Conservation (phyloP, 495 filamentous ascomycete genomes). For the Elaphomyces granulatus region DNA sequence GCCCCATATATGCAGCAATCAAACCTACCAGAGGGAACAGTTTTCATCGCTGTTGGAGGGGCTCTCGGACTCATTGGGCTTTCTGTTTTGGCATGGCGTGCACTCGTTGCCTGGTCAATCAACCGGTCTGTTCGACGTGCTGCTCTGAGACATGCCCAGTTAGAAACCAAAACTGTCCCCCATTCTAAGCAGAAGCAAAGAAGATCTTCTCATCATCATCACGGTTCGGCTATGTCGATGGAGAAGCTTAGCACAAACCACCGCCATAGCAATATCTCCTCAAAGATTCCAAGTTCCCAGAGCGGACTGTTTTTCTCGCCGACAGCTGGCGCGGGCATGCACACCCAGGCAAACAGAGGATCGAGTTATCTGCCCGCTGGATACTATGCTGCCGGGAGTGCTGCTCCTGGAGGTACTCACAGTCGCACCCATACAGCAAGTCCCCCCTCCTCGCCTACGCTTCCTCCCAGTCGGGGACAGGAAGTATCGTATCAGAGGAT, state of each 20-base stretch:
- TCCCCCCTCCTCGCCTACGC: constrained; percentile 55
- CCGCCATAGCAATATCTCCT: constrained; percentile 26
- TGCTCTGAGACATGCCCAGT: constrained; percentile 50
- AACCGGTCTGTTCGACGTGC: constrained; percentile 77
- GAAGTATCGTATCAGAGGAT: constrained; percentile 17
- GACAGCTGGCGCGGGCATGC: constrained; percentile 49
- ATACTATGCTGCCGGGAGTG: constrained; percentile 65
- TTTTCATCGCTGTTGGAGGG: constrained; percentile 90
- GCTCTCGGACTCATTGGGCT: constrained; percentile 69
- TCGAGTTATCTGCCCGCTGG: constrained; percentile 76
- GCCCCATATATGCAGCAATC: constrained; percentile 94
- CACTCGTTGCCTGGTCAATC: constrained; percentile 77
- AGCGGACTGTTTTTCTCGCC: constrained; percentile 85
- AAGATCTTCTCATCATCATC: constrained; percentile 14
- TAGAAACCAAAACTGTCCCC: constrained; percentile 48
- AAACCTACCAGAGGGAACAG: constrained; percentile 80
- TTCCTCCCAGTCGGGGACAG: constrained; percentile 25
- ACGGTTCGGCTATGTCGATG: constrained; percentile 44
- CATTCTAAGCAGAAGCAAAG: constrained; percentile 36
- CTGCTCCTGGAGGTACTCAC: constrained; percentile 32
- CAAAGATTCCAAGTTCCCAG: constrained; percentile 34
- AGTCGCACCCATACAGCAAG: constrained; percentile 12
- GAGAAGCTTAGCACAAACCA: constrained; percentile 33
- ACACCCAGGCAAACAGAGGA: constrained; percentile 35
- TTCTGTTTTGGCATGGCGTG: constrained; percentile 74